Evolutionary conservation across 805 yeast genomes (phyloP).

Genomic region (Yarrowia keelungensis): DNA sequence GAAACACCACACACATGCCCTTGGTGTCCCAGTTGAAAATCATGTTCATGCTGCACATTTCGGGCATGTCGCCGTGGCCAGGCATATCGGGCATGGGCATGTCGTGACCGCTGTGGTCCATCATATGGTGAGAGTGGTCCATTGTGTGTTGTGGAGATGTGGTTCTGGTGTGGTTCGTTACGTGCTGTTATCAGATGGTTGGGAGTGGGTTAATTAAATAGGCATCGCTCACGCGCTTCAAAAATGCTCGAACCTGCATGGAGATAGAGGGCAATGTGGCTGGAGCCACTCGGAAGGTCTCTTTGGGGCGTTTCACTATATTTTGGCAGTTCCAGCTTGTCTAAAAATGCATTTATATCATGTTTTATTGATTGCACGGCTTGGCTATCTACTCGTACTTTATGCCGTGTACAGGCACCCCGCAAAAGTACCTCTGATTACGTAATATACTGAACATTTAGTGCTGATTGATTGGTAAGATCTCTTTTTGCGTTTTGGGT

Average conservation of each 20-base stretch:
- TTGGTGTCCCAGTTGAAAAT: conserved; percentile 79
- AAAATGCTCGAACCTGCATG: conserved; percentile 7
- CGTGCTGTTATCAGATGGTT: conserved; percentile 11
- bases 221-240: background rate
- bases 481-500: no score
- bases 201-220: conserved; percentile 6
- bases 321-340: no score
- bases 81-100: conserved; percentile 40
- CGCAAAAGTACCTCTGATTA: no score
- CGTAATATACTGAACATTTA: no score
- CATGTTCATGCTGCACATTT: conserved; percentile 55
- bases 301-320: no score
- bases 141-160: background rate
- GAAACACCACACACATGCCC: conserved; percentile 73
- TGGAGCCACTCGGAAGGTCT: background rate
- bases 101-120: conserved; percentile 28
- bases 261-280: conserved; percentile 33
- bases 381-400: no score
- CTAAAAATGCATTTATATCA: no score
- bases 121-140: conserved; percentile 32
- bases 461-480: no score
- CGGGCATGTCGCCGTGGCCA: conserved; percentile 40
- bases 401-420: no score
- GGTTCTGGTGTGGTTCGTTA: background rate
- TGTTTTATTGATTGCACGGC: no score